A percentile compares a stretch with the other conserved stretches of the same genome.
Conservation (phyloP, 1,284 basidiomycete species). For the Boletus sp. region DNA sequence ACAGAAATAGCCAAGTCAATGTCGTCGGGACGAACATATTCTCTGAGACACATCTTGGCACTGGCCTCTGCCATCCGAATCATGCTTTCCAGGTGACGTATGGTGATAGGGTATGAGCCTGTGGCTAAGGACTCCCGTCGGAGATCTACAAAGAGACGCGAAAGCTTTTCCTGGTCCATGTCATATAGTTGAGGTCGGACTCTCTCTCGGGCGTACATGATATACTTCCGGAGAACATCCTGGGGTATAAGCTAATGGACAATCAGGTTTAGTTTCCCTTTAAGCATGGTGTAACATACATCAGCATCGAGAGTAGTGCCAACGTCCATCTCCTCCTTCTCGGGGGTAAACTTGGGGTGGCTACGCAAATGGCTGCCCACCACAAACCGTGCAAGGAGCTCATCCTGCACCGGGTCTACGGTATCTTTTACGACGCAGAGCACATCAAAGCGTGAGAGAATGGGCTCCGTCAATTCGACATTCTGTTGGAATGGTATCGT, state of each 20-base stretch:
- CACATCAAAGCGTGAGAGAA: constrained; percentile 98
- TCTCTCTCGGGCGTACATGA: constrained; percentile 97
- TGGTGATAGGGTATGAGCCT: constrained; percentile 97
- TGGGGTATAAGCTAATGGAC: constrained; percentile 85
- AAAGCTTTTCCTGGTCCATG: constrained; percentile 94
- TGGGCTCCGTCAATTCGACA: constrained; percentile 98
- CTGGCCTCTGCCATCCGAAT: constrained; percentile 99
- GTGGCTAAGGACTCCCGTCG: constrained; percentile 95
- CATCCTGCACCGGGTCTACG: constrained; percentile 96
- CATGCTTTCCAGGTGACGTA: constrained; percentile 98
- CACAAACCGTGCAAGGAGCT: constrained; percentile 95
- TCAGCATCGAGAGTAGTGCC: constrained; percentile 89
- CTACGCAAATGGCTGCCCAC: constrained; percentile 94
- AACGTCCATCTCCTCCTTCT: constrained; percentile 85
- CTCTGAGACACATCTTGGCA: constrained; percentile 97
- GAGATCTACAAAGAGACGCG: constrained; percentile 95
- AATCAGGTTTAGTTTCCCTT: constrained; percentile 12
- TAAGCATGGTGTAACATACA: constrained; percentile 49
- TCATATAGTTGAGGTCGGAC: constrained; percentile 91
- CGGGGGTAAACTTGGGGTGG: constrained; percentile 90
- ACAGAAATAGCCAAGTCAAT: constrained; percentile 98
- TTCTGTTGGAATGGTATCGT: constrained; percentile 98
- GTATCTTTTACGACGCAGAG: constrained; percentile 98
- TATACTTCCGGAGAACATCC: constrained; percentile 97
- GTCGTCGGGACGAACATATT: constrained; percentile 95